A percentile compares a stretch with the other conserved stretches of the same genome.
Conservation (phyloP, 768 basidiomycete species). For the Boletus rex-veris region DNA sequence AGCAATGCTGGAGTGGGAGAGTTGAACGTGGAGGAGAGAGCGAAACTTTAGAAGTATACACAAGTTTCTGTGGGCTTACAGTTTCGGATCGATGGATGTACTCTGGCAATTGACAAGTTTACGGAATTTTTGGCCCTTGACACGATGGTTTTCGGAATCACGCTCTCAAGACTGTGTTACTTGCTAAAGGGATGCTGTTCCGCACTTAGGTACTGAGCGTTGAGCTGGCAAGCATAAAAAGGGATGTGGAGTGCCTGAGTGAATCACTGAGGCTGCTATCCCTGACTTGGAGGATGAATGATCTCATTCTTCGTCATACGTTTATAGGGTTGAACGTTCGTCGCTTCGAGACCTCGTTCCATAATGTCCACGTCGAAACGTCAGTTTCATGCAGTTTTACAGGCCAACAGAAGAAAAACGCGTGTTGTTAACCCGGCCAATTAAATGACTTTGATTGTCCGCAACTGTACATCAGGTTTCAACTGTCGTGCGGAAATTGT, state of each 20-base stretch:
- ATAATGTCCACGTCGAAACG: neutral
- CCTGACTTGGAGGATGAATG: no score
- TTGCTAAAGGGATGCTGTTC: neutral
- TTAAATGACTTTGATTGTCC: no score
- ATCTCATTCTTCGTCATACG: no score
- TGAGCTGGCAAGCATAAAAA: neutral
- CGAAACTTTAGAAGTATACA: slow-evolving; percentile 13
- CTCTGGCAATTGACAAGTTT: neutral
- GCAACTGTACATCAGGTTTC: no score
- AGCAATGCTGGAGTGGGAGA: neutral
- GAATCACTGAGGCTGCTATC: no score
- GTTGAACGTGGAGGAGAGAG: neutral
- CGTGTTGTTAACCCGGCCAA: no score
- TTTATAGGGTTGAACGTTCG: neutral
- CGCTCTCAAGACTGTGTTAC: neutral
- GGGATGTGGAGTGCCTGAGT: neutral
- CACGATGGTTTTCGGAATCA: neutral
- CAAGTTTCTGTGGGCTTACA: neutral
- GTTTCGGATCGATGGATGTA: no score
- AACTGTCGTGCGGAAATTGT: no score
- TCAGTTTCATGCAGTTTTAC: neutral
- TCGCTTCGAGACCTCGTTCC: neutral
- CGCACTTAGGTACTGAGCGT: no score
- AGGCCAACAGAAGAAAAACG: no score
- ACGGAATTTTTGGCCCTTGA: neutral